Percentiles rank a stretch among this genome's conserved stretches.
Evolutionary conservation across 208 protist genomes (phyloP).

Genomic region (Entamoeba histolytica): DNA sequence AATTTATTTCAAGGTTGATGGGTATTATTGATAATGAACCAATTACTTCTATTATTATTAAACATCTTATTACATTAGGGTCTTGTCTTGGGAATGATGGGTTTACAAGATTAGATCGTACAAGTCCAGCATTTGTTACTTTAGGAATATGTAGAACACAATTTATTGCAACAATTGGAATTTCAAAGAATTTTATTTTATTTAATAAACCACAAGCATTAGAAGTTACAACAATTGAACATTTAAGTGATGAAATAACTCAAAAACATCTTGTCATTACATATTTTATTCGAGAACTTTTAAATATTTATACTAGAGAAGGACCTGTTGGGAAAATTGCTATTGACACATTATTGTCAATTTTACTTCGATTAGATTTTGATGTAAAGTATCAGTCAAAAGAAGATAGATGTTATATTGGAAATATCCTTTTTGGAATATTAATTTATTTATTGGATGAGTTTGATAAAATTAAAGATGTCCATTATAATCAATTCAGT

Average conservation of each 20-base stretch:
- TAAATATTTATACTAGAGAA: neutral
- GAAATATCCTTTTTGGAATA: neutral
- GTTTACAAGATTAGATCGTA: neutral
- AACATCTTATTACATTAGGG: neutral
- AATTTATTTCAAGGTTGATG: neutral
- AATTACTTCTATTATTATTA: neutral
- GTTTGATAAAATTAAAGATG: neutral
- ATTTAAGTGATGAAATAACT: neutral
- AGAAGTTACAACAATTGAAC: neutral
- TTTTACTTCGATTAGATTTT: neutral
- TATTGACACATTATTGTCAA: neutral
- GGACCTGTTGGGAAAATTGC: neutral
- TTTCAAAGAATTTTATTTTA: neutral
- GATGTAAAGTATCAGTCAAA: neutral
- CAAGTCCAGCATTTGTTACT: neutral
- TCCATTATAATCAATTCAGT: neutral
- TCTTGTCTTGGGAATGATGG: neutral
- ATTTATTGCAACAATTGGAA: neutral
- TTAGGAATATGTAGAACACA: neutral
- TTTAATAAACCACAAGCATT: neutral
- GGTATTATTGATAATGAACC: neutral
- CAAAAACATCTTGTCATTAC: neutral
- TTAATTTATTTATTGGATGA: neutral
- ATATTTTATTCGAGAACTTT: neutral
- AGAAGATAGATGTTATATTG: neutral